Evolutionary conservation across 208 protist species (phyloP), one percentile per base, ranked within the genome.

Genomic region (Trypanosoma boissoni): DNA sequence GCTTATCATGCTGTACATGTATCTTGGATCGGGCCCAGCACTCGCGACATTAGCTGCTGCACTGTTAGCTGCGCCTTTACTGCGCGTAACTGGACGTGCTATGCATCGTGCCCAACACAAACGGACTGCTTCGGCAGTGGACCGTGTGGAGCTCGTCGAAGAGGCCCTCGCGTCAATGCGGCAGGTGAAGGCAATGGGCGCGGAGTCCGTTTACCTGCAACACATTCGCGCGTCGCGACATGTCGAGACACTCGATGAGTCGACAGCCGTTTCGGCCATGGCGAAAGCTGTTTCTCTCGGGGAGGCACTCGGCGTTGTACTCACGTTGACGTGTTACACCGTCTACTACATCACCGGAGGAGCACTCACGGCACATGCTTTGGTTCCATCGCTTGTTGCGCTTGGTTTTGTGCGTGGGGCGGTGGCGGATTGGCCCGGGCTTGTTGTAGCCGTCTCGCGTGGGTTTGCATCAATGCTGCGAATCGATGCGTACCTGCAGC

Each of bases 321-420:
- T 91, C 45, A 65, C 79, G 18, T 72, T 83, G 29, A 65, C 78
- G 32, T 88, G 80, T 66, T 88, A 64, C 57, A 77, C 74, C 18
- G 32, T 27, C 3, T 64, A 64, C 34, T 53, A 64, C 34, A 18
- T 53, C 3, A 31, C 29, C 10, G 58, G 58, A 6, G 44, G 58
- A 16, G 2, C 44, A 18, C 58, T 64, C 44, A 48, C 49, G 2
- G 43, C 28, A 23, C 20, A 26, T 43, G 20, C 34, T 42, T 58
- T 92, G 23, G 72, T 92, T 36, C 85, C 85, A 16, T 74, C 85
- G 23, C 79, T 88, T 64, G 85, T 83, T 1, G 78, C 78, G 14
- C 72, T 92, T 52, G 76, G 82, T 58, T 63, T 88, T 20, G 69
- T 92, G 70, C 85, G 85, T 34, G 83, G 80, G 58, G 76, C 81